A percentile compares a stretch with the other conserved stretches of the same genome.
phyloP scores from a whole-genome alignment of 345 rosid species.

The Geranium brycei region DNA sequence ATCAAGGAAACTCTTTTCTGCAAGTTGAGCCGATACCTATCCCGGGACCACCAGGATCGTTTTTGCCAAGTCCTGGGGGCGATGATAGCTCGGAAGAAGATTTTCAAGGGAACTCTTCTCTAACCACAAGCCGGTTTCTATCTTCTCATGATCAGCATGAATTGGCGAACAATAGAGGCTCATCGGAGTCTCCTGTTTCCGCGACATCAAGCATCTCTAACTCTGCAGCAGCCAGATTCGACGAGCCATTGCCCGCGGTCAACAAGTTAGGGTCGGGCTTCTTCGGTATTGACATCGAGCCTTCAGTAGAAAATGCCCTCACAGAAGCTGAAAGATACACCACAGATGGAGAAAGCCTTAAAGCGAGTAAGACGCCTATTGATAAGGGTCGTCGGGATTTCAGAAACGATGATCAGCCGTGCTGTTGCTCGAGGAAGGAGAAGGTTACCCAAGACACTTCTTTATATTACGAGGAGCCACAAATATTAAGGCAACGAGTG shows the following conservation, averaged over 20 bases:
- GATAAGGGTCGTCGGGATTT: conserved; percentile 33
- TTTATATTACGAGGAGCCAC: conserved; percentile 43
- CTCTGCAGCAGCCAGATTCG: conserved; percentile 30
- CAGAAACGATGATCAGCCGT: conserved; percentile 46
- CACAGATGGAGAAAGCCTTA: conserved; percentile 25
- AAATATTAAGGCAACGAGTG: conserved; percentile 37
- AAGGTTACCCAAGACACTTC: conserved; percentile 33
- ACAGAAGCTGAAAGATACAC: conserved; percentile 20
- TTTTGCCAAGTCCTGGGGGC: conserved; percentile 84
- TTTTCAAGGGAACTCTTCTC: conserved; percentile 80
- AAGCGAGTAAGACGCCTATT: conserved; percentile 16
- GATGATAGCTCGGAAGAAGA: conserved; percentile 49
- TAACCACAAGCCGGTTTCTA: conserved; percentile 63
- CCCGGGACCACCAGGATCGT: conserved; percentile 96
- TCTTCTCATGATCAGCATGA: conserved; percentile 73
- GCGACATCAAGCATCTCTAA: conserved; percentile 59
- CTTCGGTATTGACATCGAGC: conserved; percentile 18
- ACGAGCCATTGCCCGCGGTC: conserved; percentile 22
- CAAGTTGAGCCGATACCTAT: conserved; percentile 91
- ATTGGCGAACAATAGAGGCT: conserved; percentile 46
- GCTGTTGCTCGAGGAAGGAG: conserved; percentile 88
- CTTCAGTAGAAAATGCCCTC: conserved; percentile 10
- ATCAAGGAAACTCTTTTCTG: conserved; percentile 39
- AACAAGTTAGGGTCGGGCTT: conserved; percentile 24
- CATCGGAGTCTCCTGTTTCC: conserved; percentile 80